Percentiles rank a stretch among this genome's conserved stretches.
These are phyloP conservation scores for Santalum album DNA, from an alignment of 164 flowering plant species.

Conservation along the genomic window DNA sequence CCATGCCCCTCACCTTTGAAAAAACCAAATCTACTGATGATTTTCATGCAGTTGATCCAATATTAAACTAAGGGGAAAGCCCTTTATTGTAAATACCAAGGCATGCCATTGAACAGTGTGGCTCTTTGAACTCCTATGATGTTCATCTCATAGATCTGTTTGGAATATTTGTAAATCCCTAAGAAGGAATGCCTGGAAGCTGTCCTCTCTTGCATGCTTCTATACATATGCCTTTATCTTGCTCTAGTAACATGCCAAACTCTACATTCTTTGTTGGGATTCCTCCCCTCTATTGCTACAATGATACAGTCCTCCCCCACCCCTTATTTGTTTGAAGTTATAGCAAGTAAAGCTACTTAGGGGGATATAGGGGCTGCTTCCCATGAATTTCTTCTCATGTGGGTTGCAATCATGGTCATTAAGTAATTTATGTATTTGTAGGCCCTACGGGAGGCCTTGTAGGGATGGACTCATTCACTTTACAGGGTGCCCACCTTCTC, in stretches of 20 bases:
- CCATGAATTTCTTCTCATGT: slow-evolving; percentile 1
- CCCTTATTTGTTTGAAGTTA: not conserved
- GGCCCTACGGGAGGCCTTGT: not conserved
- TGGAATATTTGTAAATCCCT: slow-evolving; percentile 50
- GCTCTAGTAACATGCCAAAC: slow-evolving; percentile 63
- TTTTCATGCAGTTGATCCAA: slow-evolving; percentile 26
- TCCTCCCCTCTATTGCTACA: slow-evolving; percentile 24
- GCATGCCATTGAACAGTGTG: slow-evolving; percentile 18
- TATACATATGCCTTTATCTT: slow-evolving; percentile 27
- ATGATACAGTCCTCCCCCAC: slow-evolving; percentile 3
- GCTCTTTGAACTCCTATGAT: slow-evolving; percentile 5
- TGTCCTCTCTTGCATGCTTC: slow-evolving; percentile 18
- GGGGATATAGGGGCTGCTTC: not conserved
- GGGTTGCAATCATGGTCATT: not conserved
- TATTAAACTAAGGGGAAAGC: slow-evolving; percentile 5
- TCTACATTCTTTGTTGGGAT: slow-evolving; percentile 55
- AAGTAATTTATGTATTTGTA: not conserved
- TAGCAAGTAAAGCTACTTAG: not conserved
- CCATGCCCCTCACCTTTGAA: slow-evolving; percentile 9
- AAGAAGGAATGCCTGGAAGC: slow-evolving; percentile 29
- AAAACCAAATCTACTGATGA: slow-evolving; percentile 11
- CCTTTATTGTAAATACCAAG: slow-evolving; percentile 21
- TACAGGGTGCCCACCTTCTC: not conserved
- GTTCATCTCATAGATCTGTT: slow-evolving; percentile 17
- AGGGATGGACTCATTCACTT: not conserved